A percentile compares a stretch with the other conserved stretches of the same genome.
Conservation (phyloP, 176 grass and related monocot genomes). For the Lolium perenne region DNA sequence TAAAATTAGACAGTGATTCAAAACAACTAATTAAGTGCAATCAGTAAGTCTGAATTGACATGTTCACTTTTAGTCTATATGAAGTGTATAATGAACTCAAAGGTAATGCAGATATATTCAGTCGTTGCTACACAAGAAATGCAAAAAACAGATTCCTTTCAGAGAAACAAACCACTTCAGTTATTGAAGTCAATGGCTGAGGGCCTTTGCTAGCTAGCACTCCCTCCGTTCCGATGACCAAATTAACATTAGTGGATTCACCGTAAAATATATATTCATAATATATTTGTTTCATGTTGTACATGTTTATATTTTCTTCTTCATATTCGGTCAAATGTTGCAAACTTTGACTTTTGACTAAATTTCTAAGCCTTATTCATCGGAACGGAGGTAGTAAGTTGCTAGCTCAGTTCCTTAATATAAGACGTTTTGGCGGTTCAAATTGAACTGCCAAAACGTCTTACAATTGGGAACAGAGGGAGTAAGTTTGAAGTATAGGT, state of each 20-base stretch:
- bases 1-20: not conserved
- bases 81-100: slow-evolving; percentile 8
- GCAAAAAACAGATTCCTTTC: not conserved
- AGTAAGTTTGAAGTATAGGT: too few species aligned
- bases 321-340: too few species aligned
- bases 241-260: too few species aligned
- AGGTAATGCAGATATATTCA: not conserved
- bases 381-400: too few species aligned
- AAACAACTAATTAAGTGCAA: slow-evolving; percentile 2
- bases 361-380: too few species aligned
- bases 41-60: not conserved
- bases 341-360: too few species aligned
- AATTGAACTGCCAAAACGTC: not conserved
- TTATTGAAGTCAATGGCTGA: not conserved
- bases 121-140: not conserved
- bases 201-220: not conserved
- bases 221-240: too few species aligned
- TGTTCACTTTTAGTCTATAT: not conserved
- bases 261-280: too few species aligned
- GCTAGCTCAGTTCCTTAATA: too few species aligned
- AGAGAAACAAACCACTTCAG: not conserved
- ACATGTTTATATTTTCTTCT: too few species aligned
- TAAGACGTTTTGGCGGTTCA: not conserved
- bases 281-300: too few species aligned
- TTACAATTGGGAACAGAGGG: too few species aligned